Evolutionary conservation across 2,329 filamentous ascomycete species (phyloP).

Genomic region (Colletotrichum endophyticum): DNA sequence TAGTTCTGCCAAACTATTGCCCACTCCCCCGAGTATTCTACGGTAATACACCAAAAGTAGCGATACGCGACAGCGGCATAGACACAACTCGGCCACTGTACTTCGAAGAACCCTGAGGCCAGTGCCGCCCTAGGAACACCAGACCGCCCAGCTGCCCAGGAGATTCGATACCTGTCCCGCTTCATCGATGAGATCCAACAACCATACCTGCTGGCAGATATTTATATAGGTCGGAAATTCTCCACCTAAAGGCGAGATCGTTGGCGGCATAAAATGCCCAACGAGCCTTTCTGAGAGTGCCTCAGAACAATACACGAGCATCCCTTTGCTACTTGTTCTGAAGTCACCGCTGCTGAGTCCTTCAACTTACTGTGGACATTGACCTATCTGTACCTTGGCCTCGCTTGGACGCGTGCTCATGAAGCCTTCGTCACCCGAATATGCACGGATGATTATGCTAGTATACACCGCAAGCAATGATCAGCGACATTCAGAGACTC

Average conservation of each 20-base stretch:
- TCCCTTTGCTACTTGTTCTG: too few relatives aligned
- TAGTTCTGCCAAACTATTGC: neutral
- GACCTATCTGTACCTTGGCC: too few relatives aligned
- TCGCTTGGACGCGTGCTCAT: too few relatives aligned
- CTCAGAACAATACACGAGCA: too few relatives aligned
- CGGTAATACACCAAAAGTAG: neutral
- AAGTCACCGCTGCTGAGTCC: too few relatives aligned
- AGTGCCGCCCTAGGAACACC: accelerated
- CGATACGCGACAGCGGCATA: accelerated
- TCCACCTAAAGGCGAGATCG: accelerated
- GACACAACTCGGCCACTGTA: accelerated
- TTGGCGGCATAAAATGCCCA: accelerated
- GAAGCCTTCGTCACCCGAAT: neutral
- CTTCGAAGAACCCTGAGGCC: accelerated
- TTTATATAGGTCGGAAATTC: neutral
- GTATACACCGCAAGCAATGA: neutral
- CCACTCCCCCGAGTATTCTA: neutral
- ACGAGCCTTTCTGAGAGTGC: neutral
- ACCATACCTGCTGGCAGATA: neutral
- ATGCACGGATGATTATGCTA: accelerated
- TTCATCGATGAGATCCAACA: neutral
- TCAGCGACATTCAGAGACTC: accelerated
- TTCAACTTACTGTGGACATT: neutral
- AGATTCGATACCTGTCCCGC: neutral
- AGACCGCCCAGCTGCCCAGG: neutral